Percentiles rank a stretch among this genome's conserved stretches.
Conservation (phyloP, 768 basidiomycete species). For the Trametes cinnabarina region DNA sequence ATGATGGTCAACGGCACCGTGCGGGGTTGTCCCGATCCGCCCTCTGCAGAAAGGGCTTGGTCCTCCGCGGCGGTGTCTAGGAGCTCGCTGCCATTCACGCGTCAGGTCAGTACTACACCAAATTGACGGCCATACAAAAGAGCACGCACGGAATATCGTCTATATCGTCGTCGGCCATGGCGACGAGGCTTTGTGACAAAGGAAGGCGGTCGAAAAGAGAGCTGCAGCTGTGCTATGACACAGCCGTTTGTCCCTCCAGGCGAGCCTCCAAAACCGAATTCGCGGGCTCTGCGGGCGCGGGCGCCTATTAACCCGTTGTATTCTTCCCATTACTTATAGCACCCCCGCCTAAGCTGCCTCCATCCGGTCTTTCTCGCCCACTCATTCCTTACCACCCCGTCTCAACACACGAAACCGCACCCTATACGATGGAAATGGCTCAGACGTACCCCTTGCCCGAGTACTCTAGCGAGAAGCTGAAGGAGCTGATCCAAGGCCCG, state of each 20-base stretch:
- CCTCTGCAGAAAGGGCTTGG: slow-evolving; percentile 1
- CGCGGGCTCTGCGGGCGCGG: too few relatives aligned
- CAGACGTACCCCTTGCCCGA: too few relatives aligned
- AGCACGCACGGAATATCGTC: slow-evolving; percentile 57
- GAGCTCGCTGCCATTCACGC: slow-evolving; percentile 8
- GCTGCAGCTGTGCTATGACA: background rate
- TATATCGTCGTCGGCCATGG: slow-evolving; percentile 46
- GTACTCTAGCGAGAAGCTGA: slow-evolving; percentile 38
- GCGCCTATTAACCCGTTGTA: background rate
- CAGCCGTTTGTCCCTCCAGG: background rate
- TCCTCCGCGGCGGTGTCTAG: slow-evolving; percentile 9
- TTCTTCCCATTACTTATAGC: background rate
- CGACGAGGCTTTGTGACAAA: background rate
- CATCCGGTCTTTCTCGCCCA: background rate
- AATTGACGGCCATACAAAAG: background rate
- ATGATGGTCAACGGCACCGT: slow-evolving; percentile 89
- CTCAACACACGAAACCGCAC: background rate
- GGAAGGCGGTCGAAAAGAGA: background rate
- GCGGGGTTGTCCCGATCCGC: slow-evolving; percentile 8
- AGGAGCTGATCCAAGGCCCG: slow-evolving; percentile 71
- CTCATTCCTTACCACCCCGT: background rate
- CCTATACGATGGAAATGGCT: background rate
- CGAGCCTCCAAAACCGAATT: too few relatives aligned
- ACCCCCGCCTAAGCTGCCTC: background rate
- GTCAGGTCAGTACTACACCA: background rate